Evolutionary conservation across 352 stramenopile genomes (phyloP), one percentile per base, ranked within the genome.

Genomic region (Aphanomyces stellatus): DNA sequence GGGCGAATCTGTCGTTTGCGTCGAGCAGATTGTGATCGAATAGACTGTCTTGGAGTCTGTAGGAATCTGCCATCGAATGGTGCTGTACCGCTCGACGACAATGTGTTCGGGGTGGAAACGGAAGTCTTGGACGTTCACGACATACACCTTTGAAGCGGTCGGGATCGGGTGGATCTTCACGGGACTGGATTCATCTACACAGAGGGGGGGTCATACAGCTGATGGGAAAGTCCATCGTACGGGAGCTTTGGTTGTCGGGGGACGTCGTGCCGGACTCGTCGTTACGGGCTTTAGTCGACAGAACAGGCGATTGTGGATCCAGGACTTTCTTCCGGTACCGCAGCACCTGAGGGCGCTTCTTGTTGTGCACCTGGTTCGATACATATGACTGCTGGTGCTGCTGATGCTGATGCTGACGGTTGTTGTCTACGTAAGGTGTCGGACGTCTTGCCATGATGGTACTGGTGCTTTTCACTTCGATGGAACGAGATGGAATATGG

Each of bases 321-420:
- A 56, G 5, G 30, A 59, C 41, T 25, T 67, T 67, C 60, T 67
- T 67, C 11, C 60, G 60, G 41, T 67, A 67, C 19, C 60, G 60
- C 17, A 67, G 17, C 7, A 49, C 41, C 11, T 22, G 22, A 3
- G 22, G 60, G 35, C 33, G 55, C 30, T 34, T 48, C 40, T 59
- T 56, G n/a, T 35, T 53, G 1, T 56, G 59, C 30, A 31, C 35
- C 15, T 64, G 41, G 22, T 67, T 67, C 49, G n/a, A 19, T 57
- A 15, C 33, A 34, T 30, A 17, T 35, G 49, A 1, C 33, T 37
- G 49, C 13, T 30, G n/a, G 49, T n/a, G n/a, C n/a, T n/a, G n/a
- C n/a, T n/a, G n/a, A n/a, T n/a, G n/a, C n/a, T n/a, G n/a, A n/a
- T n/a, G n/a, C n/a, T n/a, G n/a, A n/a, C n/a, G n/a, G n/a, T n/a